Conservation (phyloP, 2,329 filamentous ascomycete genomes). For the Juglanconis oblonga region DNA sequence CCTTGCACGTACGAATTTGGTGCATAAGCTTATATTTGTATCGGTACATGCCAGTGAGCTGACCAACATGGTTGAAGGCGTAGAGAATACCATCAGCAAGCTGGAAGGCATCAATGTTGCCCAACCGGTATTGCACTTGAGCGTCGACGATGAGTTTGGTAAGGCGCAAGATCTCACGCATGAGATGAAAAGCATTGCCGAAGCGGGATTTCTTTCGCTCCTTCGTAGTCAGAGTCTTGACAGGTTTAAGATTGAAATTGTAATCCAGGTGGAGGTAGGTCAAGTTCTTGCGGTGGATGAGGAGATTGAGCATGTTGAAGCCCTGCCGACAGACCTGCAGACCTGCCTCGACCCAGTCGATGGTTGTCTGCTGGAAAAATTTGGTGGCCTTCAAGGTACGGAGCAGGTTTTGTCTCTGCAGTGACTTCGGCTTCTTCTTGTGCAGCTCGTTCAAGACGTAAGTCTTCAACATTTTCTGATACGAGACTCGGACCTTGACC, state of each 20-base stretch:
- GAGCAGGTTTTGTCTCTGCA: constrained; percentile 91
- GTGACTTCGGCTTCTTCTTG: constrained; percentile 90
- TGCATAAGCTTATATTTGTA: constrained; percentile 99
- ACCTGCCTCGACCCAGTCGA: constrained; percentile 98
- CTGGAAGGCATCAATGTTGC: constrained; percentile 98
- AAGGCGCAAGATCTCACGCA: constrained; percentile 93
- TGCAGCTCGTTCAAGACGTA: constrained; percentile 96
- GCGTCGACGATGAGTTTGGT: constrained; percentile 98
- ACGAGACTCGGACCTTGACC: constrained; percentile 96
- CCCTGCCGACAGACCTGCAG: constrained; percentile 96
- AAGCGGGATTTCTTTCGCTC: constrained; percentile 99
- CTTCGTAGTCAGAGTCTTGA: constrained; percentile 97
- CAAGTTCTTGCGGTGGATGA: constrained; percentile 97
- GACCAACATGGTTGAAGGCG: constrained; percentile 97
- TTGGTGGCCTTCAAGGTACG: constrained; percentile 92
- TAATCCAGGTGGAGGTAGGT: constrained; percentile 98
- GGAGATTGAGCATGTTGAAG: constrained; percentile 97
- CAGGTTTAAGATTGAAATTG: constrained; percentile 98
- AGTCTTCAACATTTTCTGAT: constrained; percentile 95
- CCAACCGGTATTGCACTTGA: constrained; percentile 94
- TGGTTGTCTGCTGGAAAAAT: constrained; percentile 99
- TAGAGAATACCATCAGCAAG: constrained; percentile 98
- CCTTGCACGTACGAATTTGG: constrained; percentile 98
- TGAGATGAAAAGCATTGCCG: constrained; percentile 97
- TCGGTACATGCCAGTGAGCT: constrained; percentile 98